These are phyloP conservation scores for Ustilaginoidea virens DNA, from an alignment of 2,329 filamentous ascomycete genomes.

Conservation along the genomic window DNA sequence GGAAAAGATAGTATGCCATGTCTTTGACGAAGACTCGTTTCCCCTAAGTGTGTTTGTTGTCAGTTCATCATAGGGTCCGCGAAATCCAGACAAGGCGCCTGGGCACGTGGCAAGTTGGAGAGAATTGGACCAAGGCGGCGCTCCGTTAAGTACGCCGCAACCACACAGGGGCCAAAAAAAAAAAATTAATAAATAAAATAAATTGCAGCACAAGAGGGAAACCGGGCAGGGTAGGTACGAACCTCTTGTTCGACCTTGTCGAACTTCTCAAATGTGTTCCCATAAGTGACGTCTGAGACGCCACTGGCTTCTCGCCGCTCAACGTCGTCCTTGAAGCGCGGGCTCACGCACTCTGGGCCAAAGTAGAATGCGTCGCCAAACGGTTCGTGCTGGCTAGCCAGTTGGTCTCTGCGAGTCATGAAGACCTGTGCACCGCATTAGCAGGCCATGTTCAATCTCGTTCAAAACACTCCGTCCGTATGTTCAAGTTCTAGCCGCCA, in stretches of 20 bases:
- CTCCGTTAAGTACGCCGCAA: too few species aligned
- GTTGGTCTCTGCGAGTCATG: constrained; percentile 75
- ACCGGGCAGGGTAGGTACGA: constrained; percentile 21
- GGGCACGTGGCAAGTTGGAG: too few species aligned
- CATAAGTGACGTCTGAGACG: constrained; percentile 55
- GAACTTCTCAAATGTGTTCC: constrained; percentile 62
- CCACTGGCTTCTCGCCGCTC: constrained; percentile 42
- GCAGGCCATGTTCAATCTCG: too few species aligned
- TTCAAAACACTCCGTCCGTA: too few species aligned
- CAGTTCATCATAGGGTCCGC: too few species aligned
- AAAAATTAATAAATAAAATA: constrained; percentile 2
- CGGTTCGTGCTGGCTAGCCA: constrained; percentile 83
- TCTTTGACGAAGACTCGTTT: constrained; percentile 98
- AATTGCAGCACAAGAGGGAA: too few species aligned
- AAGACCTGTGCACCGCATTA: constrained; percentile 79
- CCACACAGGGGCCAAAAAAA: not conserved
- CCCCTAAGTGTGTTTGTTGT: too few species aligned
- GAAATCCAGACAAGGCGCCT: too few species aligned
- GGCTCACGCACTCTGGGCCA: constrained; percentile 73
- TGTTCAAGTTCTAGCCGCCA: not conserved
- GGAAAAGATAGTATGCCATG: constrained; percentile 83
- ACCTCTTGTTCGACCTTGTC: constrained; percentile 62
- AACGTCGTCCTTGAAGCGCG: constrained; percentile 59
- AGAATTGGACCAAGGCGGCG: too few species aligned
- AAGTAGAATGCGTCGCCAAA: constrained; percentile 97